A percentile compares a stretch with the other conserved stretches of the same genome.
phyloP scores from a whole-genome alignment of 2,329 filamentous ascomycete species.

The Endoconidiophora polonica region DNA sequence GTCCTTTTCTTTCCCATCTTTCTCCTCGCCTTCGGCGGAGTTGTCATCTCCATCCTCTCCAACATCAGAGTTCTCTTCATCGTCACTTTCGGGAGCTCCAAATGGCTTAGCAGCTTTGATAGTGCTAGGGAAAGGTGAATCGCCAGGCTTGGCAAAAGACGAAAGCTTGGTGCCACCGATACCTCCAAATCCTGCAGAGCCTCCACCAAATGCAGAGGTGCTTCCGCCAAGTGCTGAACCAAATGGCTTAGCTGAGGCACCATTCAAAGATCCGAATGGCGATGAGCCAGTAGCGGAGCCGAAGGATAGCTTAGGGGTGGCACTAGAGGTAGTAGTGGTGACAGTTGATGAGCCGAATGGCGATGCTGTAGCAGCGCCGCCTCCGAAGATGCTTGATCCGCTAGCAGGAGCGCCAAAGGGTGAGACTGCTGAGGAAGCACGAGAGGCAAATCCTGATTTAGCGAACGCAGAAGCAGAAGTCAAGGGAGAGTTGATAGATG shows the following conservation, averaged over 20 bases:
- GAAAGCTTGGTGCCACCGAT: constrained; percentile 26
- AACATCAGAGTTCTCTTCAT: constrained; percentile 29
- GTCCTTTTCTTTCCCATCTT: constrained; percentile 33
- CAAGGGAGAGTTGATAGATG: constrained; percentile 16
- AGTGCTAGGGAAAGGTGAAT: constrained; percentile 23
- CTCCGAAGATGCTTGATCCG: constrained; percentile 17
- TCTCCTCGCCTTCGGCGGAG: constrained; percentile 35
- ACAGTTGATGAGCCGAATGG: constrained; percentile 18
- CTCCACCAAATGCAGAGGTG: constrained; percentile 26
- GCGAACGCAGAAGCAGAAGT: constrained; percentile 49
- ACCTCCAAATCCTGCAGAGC: constrained; percentile 44
- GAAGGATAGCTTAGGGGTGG: constrained; percentile 32
- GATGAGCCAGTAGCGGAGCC: constrained; percentile 25
- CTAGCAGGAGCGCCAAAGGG: constrained; percentile 41
- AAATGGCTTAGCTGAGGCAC: constrained; percentile 27
- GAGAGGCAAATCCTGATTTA: constrained; percentile 49
- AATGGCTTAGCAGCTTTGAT: constrained; percentile 56
- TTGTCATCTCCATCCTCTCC: constrained; percentile 27
- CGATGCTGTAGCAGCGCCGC: constrained; percentile 15
- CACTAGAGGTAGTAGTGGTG: constrained; percentile 14
- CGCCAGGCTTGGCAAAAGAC: constrained; percentile 46
- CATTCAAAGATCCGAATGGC: constrained; percentile 28
- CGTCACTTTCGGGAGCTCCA: constrained; percentile 55
- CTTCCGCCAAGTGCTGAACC: constrained; percentile 24
- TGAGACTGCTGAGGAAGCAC: constrained; percentile 43